Evolutionary conservation across 805 yeast species (phyloP), one percentile per base, ranked within the genome.

Genomic region (Wickerhamomyces alni): DNA sequence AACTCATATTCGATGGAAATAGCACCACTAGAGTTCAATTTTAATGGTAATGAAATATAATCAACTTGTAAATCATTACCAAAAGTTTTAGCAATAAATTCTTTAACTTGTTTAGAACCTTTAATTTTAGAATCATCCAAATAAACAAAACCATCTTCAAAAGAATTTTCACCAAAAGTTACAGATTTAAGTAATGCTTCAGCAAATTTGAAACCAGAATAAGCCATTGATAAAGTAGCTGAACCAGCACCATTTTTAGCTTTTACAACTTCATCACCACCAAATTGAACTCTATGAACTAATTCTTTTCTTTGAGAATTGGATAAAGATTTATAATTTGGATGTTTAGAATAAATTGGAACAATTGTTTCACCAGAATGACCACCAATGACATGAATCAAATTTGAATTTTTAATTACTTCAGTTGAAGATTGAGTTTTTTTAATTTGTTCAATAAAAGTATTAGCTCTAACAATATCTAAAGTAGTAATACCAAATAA

Each of bases 241-340:
- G 96, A 86, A 30, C 97, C 97, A 38, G 81, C 81, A 48, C 97
- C 97, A 54, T 86, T 82, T 70, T 89, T 89, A 41, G 97, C 97
- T 68, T 84, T 72, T 48, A 89, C 98, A 35, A 89, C 95, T 66
- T 91, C 97, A 61, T 89, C 98, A 59, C 98, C 98, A 46, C 95
- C 95, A 54, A 83, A 88, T 69, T 89, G 97, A 51, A 89, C 89
- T 67, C 98, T 79, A 74, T 87, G 74, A 55, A 87, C 77, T 52
- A 89, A 75, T 60, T 55, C 54, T 56, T 52, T 58, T 57, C 42
- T 55, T 40, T 45, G 37, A 15, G 36, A 18, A 40, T 47, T 50
- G 50, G 38, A 43, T 48, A 44, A 48, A 33, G 33, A 30, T n/a
- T 36, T 26, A 37, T 41, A 53, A 19, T 45, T 42, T 40, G 32